These are phyloP conservation scores for Ophiostoma novo-ulmi DNA, from an alignment of 2,329 filamentous ascomycete species.

Conservation along the genomic window DNA sequence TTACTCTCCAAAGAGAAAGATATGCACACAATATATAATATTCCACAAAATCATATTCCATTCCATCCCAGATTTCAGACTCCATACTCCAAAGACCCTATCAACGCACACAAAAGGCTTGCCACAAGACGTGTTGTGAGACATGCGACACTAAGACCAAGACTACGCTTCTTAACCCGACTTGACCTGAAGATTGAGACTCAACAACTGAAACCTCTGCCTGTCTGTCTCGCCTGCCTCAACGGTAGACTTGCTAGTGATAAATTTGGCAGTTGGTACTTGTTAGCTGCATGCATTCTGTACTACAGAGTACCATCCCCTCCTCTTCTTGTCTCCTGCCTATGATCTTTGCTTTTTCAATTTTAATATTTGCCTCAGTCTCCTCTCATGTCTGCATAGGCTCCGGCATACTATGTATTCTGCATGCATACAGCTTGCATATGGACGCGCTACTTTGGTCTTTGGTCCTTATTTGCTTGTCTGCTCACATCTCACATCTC, in stretches of 20 bases:
- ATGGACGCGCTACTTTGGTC: background rate
- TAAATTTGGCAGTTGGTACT: background rate
- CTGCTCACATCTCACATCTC: conserved; percentile 1
- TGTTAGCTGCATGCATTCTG: background rate
- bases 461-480: background rate
- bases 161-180: background rate
- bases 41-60: background rate
- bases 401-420: background rate
- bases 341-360: background rate
- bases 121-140: background rate
- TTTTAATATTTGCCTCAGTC: background rate
- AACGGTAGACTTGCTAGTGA: background rate
- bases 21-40: background rate
- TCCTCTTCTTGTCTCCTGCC: background rate
- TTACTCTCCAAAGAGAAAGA: background rate
- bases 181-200: conserved; percentile 1
- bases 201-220: background rate
- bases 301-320: background rate
- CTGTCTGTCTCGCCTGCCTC: background rate
- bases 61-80: background rate
- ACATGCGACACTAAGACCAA: background rate
- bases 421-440: background rate
- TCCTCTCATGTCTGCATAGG: background rate
- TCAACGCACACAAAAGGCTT: background rate
- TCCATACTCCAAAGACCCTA: background rate